Base-by-base conservation (phyloP, 108 stramenopile genomes). In the Nannochloropsis gaditana region DNA sequence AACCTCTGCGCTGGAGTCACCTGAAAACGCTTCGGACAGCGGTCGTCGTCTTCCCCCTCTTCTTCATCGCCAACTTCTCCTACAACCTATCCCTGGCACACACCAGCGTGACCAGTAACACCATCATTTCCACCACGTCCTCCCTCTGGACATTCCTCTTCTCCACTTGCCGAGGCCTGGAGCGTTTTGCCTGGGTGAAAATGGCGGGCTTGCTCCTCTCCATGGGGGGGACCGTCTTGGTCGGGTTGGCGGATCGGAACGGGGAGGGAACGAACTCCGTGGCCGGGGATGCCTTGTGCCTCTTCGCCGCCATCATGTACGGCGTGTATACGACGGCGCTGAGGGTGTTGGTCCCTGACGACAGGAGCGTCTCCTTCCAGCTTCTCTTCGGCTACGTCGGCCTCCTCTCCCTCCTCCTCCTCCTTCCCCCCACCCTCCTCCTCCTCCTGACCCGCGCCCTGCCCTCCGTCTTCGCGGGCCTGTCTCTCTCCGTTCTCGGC, bases 61-160 rank as follows among this genome's bases (percentile, higher is more conserved):
- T 96, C 96, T 97, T 97, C 91, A 42, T 93, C 19, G 94, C 95
- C 41, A 96, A 96, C 85, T 94, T 89, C 80, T 87, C 93, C 43
- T 97, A 99, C 91, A 96, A 95, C 88, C 81, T 91, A 11, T 92
- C 91, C 41, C 91, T 99, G 44, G 85, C 86, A 79, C 93, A 90
- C 82, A 95, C 95, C n/a, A 92, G 94, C 81, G 96, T 98, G 80
- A 93, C 96, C 15, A 94, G 93, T 82, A 93, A 91, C 41, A 99
- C 98, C 9, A 94, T 98, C 2, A 91, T 99, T 86, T 93, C 93
- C 45, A 93, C 92, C 79, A 96, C 94, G 43, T 95, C 97, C 31
- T 92, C 93, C n/a, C 88, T 97, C 15, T 99, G 97, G 87, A 96
- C 98, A 15, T 95, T 96, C 90, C 79, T 91, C 10, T 95, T 97